These are phyloP conservation scores for Saksenaea vasiformis DNA, from an alignment of 371 early-diverging fungal species.

Conservation along the genomic window DNA sequence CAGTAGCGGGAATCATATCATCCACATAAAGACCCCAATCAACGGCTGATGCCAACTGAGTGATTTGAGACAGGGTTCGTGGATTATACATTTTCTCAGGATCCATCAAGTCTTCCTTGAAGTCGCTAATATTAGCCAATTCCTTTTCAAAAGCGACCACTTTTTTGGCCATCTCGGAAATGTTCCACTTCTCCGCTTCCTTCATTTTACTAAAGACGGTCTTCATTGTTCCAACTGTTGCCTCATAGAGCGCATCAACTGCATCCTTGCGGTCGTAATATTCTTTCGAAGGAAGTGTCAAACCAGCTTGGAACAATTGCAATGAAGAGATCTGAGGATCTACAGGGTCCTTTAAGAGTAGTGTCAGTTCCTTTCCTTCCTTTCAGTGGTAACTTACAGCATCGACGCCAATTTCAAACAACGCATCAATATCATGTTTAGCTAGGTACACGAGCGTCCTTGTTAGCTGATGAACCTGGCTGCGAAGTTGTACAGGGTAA, in stretches of 20 bases:
- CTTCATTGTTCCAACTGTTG: conserved; percentile 30
- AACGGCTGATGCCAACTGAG: conserved; percentile 35
- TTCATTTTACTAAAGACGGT: conserved; percentile 10
- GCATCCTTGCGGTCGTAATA: conserved; percentile 53
- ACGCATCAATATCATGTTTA: conserved; percentile 17
- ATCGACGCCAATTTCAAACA: conserved; percentile 33
- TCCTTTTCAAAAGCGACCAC: conserved; percentile 51
- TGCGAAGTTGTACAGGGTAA: conserved; percentile 12
- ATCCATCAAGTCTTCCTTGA: conserved; percentile 36
- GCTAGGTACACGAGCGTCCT: conserved; percentile 12
- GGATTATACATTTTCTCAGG: conserved; percentile 56
- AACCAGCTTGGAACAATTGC: conserved; percentile 48
- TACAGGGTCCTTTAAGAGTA: conserved; percentile 34
- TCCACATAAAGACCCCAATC: conserved; percentile 46
- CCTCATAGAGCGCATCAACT: conserved; percentile 27
- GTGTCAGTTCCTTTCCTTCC: not conserved
- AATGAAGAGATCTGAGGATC: conserved; percentile 48
- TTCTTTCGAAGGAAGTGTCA: conserved; percentile 59
- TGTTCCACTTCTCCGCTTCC: not conserved
- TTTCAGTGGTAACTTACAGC: conserved; percentile 8
- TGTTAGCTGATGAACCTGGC: conserved; percentile 11
- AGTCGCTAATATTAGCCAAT: conserved; percentile 34
- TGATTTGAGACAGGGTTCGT: conserved; percentile 36
- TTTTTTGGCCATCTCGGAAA: conserved; percentile 23
- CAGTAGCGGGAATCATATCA: conserved; percentile 26